Evolutionary conservation across 257 asterid genomes (phyloP), one percentile per base, ranked within the genome.

Genomic region (Capsicum rhomboideum): DNA sequence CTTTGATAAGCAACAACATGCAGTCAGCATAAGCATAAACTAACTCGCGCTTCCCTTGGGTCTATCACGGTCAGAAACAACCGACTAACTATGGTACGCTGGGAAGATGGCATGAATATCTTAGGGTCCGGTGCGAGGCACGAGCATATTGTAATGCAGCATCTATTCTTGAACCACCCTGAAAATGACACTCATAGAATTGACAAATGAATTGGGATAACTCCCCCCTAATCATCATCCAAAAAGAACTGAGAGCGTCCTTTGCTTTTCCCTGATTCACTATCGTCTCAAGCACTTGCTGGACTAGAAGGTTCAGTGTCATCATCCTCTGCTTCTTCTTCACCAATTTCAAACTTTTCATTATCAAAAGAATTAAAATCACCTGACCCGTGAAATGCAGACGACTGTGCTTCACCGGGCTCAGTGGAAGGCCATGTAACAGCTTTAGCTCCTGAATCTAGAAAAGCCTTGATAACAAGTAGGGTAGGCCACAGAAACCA

Each of bases 371-470:
- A 90, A 66, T 90, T 93, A 80, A 92, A 91, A 77, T 96, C 98
- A 31, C 95, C 95, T 1, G 97, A 88, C 52, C 97, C 95, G 3
- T 90, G 90, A 82, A 91, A 93, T 52, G 92, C 88, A 54, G 94
- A 89, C 84, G 91, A 74, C 59, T 88, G 93, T 79, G 85, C 56
- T 90, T 92, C 98, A 86, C 93, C 96, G 16, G 98, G 97, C 90
- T 94, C 97, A 0, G 93, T 83, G 56, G 97, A 91, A 85, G 99
- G 96, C 89, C 98, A 93, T 80, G 93, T 84, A 20, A 97, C 96
- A 66, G 99, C 97, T 84, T 97, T 95, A 78, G 97, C 98, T 79
- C 97, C 97, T 10, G 98, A 97, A 88, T 93, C 97, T 61, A 92
- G 88, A 89, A 94, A 92, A 58, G 98, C 95, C 91, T 95, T 93